A percentile compares a stretch with the other conserved stretches of the same genome.
Conservation (phyloP, 2,329 filamentous ascomycete species). For the Verticillium albo-atrum region DNA sequence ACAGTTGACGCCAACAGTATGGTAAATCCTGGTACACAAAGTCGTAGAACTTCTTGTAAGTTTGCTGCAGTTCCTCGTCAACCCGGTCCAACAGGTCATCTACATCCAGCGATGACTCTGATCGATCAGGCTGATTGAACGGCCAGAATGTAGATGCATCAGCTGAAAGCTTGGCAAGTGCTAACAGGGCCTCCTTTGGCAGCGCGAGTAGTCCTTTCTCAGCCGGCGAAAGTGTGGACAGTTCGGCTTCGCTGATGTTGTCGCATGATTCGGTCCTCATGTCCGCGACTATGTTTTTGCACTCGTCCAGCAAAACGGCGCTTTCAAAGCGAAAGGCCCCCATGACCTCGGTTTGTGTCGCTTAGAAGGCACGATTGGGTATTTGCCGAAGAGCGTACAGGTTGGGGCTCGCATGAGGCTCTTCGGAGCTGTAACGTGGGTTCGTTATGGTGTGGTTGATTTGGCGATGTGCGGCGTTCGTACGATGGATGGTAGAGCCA, state of each 20-base stretch:
- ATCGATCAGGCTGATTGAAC: not conserved
- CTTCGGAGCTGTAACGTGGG: too few species aligned
- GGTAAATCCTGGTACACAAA: conserved; percentile 66
- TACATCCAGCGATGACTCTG: not conserved
- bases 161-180: not conserved
- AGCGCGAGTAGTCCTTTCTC: not conserved
- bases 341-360: not conserved
- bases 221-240: not conserved
- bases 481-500: too few species aligned
- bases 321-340: not conserved
- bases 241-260: not conserved
- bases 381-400: too few species aligned
- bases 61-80: conserved; percentile 4
- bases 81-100: not conserved
- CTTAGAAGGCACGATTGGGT: too few species aligned
- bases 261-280: not conserved
- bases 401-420: too few species aligned
- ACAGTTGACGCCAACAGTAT: conserved; percentile 63
- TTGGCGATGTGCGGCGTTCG: too few species aligned
- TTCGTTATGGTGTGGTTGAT: too few species aligned
- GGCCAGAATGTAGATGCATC: not conserved
- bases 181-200: not conserved
- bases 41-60: conserved; percentile 50
- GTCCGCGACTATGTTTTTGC: not conserved
- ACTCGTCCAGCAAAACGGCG: not conserved